Percentiles rank a stretch among this genome's conserved stretches.
Evolutionary conservation across 2,329 filamentous ascomycete species (phyloP).

Genomic region (Colletotrichum sp.): DNA sequence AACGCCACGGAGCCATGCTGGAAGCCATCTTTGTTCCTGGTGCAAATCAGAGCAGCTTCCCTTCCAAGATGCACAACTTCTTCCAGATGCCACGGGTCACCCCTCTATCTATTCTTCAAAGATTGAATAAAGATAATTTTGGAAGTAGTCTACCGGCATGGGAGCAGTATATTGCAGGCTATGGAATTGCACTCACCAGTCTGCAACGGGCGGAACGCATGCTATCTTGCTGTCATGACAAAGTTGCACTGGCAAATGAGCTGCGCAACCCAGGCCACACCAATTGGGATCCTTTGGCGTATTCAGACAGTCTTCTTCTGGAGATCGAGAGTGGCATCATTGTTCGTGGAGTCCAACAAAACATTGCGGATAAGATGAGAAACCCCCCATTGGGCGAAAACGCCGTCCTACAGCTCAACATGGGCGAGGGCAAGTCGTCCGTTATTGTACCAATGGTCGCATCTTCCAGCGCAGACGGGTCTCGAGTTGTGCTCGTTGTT

Average conservation of each 20-base stretch:
- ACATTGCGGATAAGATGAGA: slow-evolving; percentile 64
- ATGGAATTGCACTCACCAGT: slow-evolving; percentile 42
- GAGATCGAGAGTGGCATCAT: slow-evolving; percentile 68
- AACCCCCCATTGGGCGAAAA: slow-evolving; percentile 44
- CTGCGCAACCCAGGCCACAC: slow-evolving; percentile 55
- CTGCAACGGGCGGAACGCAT: slow-evolving; percentile 50
- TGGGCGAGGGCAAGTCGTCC: slow-evolving; percentile 75
- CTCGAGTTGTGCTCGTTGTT: slow-evolving; percentile 59
- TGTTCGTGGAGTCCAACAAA: slow-evolving; percentile 63
- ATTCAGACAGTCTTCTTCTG: slow-evolving; percentile 67
- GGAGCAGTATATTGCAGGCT: slow-evolving; percentile 40
- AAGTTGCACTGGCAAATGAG: slow-evolving; percentile 43
- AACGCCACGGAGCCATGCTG: neutral
- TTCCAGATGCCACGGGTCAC: neutral
- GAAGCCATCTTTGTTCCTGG: neutral
- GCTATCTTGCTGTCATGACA: slow-evolving; percentile 11
- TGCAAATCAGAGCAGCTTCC: neutral
- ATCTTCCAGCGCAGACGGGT: slow-evolving; percentile 53
- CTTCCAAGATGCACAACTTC: neutral
- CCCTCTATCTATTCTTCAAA: neutral
- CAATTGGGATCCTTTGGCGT: slow-evolving; percentile 56
- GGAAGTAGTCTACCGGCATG: slow-evolving; percentile 33
- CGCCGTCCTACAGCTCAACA: slow-evolving; percentile 69
- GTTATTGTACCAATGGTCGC: slow-evolving; percentile 72
- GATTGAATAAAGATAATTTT: slow-evolving; percentile 24